Conservation (phyloP, 2,329 filamentous ascomycete genomes). For the Aureobasidium sp. region DNA sequence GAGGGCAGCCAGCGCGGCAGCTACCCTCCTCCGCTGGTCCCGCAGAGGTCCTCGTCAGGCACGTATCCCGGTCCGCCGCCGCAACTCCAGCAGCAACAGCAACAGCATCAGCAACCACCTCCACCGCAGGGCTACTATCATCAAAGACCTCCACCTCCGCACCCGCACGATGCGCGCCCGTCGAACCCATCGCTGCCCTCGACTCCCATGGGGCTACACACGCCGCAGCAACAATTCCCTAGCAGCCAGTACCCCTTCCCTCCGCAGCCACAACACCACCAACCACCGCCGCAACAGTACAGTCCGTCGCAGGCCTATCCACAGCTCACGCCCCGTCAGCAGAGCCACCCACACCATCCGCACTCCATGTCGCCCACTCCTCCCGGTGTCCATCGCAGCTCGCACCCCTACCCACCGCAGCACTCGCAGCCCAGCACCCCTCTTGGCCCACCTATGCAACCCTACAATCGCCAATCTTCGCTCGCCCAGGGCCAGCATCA, state of each 20-base stretch:
- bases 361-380: constrained; percentile 25
- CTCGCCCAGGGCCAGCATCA: constrained; percentile 7
- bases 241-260: constrained; percentile 14
- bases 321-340: constrained; percentile 14
- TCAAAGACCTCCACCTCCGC: not conserved
- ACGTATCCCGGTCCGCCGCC: not conserved
- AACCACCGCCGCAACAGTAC: constrained; percentile 17
- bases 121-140: not conserved
- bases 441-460: constrained; percentile 35
- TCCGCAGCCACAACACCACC: constrained; percentile 9
- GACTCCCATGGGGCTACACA: constrained; percentile 2
- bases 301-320: constrained; percentile 23
- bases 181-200: constrained; percentile 6
- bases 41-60: constrained; percentile 14
- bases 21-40: constrained; percentile 14
- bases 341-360: not conserved
- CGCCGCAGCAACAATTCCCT: not conserved
- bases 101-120: not conserved
- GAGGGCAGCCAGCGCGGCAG: constrained; percentile 16
- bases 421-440: constrained; percentile 41
- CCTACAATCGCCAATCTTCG: constrained; percentile 21
- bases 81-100: not conserved
- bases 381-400: constrained; percentile 22
- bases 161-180: not conserved
- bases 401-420: constrained; percentile 25